phyloP scores from a whole-genome alignment of 2,329 filamentous ascomycete genomes.

The Delphinella strobiligena region DNA sequence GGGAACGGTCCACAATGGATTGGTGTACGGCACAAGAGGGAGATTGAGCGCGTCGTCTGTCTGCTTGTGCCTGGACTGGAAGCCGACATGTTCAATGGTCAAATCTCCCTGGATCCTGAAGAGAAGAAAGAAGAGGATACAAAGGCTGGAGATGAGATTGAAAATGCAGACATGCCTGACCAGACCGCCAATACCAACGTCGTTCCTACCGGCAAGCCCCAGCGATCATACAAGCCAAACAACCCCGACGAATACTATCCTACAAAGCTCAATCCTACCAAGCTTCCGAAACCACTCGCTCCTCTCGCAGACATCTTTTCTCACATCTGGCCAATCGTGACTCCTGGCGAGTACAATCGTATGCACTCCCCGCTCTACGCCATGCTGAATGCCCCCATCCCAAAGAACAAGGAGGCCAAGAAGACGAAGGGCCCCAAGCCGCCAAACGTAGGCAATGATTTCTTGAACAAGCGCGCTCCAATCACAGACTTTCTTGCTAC shows the following conservation, averaged over 20 bases:
- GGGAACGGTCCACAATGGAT: slow-evolving; percentile 52
- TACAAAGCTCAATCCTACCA: slow-evolving; percentile 26
- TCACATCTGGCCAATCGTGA: slow-evolving; percentile 79
- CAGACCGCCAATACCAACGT: background rate
- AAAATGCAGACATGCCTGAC: background rate
- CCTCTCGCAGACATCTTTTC: slow-evolving; percentile 72
- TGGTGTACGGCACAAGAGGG: slow-evolving; percentile 42
- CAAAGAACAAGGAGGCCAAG: slow-evolving; percentile 58
- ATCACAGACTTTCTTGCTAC: slow-evolving; percentile 69
- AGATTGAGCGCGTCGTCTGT: slow-evolving; percentile 63
- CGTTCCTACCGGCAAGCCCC: background rate
- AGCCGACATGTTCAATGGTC: slow-evolving; percentile 71
- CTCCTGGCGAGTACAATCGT: slow-evolving; percentile 69
- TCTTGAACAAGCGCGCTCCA: slow-evolving; percentile 64
- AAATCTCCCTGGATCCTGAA: slow-evolving; percentile 22
- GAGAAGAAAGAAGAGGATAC: background rate
- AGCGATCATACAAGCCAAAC: slow-evolving; percentile 14
- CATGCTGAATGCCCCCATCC: slow-evolving; percentile 64
- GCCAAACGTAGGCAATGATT: slow-evolving; percentile 51
- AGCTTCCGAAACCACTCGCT: slow-evolving; percentile 32
- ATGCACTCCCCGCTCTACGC: slow-evolving; percentile 80
- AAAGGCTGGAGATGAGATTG: background rate
- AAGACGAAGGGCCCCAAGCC: slow-evolving; percentile 47
- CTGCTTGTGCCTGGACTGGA: slow-evolving; percentile 90
- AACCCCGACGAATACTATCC: slow-evolving; percentile 39